Conservation (phyloP, 768 basidiomycete genomes). For the Amanita subjunquillea region DNA sequence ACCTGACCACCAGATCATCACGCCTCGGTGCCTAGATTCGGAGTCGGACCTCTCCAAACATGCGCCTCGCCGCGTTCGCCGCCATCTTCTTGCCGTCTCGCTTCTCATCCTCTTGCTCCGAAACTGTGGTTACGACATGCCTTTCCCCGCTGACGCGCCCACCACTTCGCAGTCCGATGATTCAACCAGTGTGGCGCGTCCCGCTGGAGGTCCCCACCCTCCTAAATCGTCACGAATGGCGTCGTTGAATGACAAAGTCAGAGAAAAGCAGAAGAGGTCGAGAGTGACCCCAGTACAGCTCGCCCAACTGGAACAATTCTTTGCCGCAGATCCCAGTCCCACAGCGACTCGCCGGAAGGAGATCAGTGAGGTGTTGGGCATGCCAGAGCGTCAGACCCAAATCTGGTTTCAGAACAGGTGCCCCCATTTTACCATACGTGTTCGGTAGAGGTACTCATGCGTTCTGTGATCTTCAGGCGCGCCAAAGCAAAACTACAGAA, state of each 20-base stretch:
- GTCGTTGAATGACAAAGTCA: slow-evolving; percentile 14
- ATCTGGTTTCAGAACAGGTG: slow-evolving; percentile 88
- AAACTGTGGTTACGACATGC: not conserved
- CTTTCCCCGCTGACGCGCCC: not conserved
- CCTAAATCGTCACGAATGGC: not conserved
- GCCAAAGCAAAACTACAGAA: slow-evolving; percentile 74
- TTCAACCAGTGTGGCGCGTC: not conserved
- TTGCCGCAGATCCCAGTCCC: slow-evolving; percentile 60
- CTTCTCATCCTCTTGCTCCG: not conserved
- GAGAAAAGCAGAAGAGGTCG: slow-evolving; percentile 63
- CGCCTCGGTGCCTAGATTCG: slow-evolving; percentile 1
- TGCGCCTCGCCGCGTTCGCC: not conserved
- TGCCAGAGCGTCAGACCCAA: slow-evolving; percentile 83
- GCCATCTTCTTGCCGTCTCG: not conserved
- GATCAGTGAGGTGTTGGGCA: slow-evolving; percentile 63
- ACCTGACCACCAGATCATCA: not conserved
- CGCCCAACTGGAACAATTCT: slow-evolving; percentile 63
- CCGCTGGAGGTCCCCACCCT: too few species aligned
- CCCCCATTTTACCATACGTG: not conserved
- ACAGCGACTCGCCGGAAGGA: slow-evolving; percentile 62
- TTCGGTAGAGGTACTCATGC: slow-evolving; percentile 3
- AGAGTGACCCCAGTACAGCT: slow-evolving; percentile 77
- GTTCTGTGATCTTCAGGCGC: slow-evolving; percentile 32
- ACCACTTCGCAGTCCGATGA: not conserved
- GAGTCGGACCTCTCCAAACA: not conserved